Evolutionary conservation across 768 basidiomycete species (phyloP).

Genomic region (Tephrocybe sp.): DNA sequence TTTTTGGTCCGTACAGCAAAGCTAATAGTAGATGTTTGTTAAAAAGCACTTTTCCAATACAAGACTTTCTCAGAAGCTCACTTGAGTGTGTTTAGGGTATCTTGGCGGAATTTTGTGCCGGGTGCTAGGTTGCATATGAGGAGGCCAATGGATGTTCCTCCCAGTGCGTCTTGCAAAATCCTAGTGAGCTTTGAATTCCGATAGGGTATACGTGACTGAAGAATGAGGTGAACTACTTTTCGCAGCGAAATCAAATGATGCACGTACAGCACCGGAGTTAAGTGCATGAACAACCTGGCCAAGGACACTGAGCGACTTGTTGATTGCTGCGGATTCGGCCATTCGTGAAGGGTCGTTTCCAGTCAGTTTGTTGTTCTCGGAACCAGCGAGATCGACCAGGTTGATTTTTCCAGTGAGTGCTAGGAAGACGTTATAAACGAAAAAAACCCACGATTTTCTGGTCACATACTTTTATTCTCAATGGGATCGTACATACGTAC

Average conservation of each 20-base stretch:
- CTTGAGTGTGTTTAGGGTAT: conserved; percentile 93
- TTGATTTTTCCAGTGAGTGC: conserved; percentile 77
- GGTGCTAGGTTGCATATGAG: conserved; percentile 89
- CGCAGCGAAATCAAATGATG: background rate
- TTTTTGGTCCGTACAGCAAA: conserved; percentile 86
- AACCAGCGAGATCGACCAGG: conserved; percentile 86
- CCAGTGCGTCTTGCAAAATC: conserved; percentile 87
- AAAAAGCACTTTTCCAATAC: too few relatives aligned
- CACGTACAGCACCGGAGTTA: conserved; percentile 64
- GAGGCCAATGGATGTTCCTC: conserved; percentile 75
- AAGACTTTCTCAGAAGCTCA: conserved; percentile 26
- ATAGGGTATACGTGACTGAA: conserved; percentile 78
- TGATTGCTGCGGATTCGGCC: conserved; percentile 87
- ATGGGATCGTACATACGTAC: conserved; percentile 54
- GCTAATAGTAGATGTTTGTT: conserved; percentile 23
- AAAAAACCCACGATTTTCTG: conserved; percentile 1
- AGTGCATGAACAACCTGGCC: conserved; percentile 88
- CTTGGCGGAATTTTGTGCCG: conserved; percentile 75
- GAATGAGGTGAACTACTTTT: background rate
- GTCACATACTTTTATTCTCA: conserved; percentile 49
- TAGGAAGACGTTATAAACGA: conserved; percentile 22
- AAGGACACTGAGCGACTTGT: conserved; percentile 82
- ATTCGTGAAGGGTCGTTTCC: conserved; percentile 86
- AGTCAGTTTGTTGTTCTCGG: conserved; percentile 89
- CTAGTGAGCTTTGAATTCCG: conserved; percentile 88